Base-by-base conservation (phyloP, 2,329 filamentous ascomycete genomes). In the Exophiala oligosperma region DNA sequence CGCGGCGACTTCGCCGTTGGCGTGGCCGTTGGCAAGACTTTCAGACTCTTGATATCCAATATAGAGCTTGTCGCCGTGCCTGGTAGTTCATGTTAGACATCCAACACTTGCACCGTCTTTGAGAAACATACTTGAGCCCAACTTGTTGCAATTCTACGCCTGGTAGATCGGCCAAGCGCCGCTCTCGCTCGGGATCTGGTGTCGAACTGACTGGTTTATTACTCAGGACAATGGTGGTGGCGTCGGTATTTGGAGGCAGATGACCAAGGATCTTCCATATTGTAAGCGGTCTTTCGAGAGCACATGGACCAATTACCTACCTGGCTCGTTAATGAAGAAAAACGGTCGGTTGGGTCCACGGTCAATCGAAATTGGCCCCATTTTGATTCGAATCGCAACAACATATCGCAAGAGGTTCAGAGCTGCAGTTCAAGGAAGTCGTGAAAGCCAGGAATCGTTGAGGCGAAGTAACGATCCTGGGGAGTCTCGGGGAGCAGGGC, bases 31-130 rank as follows among this genome's bases (percentile, higher is more conserved):
- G 41, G 80, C 73, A 43, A 74, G 64, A 21, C 75, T 62, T 28
- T 77, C 73, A 54, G 82, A 77, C 67, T 89, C 83, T 66, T 87
- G 77, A 76, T 95, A 99, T 64, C 84, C 86, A 65, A 97, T 79
- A 74, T 92, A 99, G 64, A 99, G 85, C 70, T 96, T 85, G 70
- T 96, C 92, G 63, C 94, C 94, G 72, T 99, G 91, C 62, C 90
- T 94, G 55, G 47, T 71, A 67, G 52, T n/a, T 55, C 29, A 23
- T 24, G 35, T 35, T 23, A 11, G 49, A 41, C n/a, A 71, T 73
- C 17, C 32, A 11, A 35, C 32, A 9, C 7, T 35, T 35, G 32
- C 32, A 35, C 26, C 26, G 4, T 7, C 7, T 35, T 2, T 35
- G 32, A 35, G 32, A 35, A 35, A 35, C 32, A 70, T 69, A 84